These are phyloP conservation scores for Meyerozyma smithsonii DNA, from an alignment of 1,139 yeast genomes.

Conservation along the genomic window DNA sequence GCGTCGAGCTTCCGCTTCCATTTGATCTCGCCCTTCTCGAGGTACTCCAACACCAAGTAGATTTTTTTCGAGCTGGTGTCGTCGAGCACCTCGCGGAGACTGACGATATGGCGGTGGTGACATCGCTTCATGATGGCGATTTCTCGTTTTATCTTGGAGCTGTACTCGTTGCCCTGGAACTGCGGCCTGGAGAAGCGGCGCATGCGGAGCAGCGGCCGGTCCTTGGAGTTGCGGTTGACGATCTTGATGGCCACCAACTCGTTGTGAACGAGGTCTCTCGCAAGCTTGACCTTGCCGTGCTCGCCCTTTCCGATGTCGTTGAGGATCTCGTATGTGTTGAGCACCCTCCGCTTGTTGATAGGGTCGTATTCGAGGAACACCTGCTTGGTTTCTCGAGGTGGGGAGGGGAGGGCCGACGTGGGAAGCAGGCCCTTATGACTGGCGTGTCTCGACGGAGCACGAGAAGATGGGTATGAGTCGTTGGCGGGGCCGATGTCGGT, in stretches of 20 bases:
- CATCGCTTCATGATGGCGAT: constrained; percentile 96
- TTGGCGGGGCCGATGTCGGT: constrained; percentile 8
- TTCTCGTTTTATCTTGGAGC: constrained; percentile 78
- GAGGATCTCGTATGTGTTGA: constrained; percentile 87
- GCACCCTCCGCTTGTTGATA: constrained; percentile 70
- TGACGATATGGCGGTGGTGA: constrained; percentile 85
- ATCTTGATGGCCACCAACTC: constrained; percentile 90
- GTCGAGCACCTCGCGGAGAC: constrained; percentile 83
- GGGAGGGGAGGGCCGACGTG: constrained; percentile 4
- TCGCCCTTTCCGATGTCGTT: constrained; percentile 92
- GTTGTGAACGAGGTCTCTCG: constrained; percentile 63
- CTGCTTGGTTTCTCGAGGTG: constrained; percentile 58
- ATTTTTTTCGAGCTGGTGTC: constrained; percentile 81
- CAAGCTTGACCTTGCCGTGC: constrained; percentile 95
- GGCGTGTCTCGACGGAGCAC: constrained; percentile 3
- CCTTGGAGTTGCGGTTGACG: constrained; percentile 67
- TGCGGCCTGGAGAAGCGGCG: constrained; percentile 25
- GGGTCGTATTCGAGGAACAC: constrained; percentile 89
- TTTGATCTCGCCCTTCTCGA: constrained; percentile 86
- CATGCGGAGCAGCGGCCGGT: constrained; percentile 49
- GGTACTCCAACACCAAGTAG: constrained; percentile 83
- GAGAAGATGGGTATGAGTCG: constrained; percentile 1
- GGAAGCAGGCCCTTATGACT: constrained; percentile 4
- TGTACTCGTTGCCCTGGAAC: constrained; percentile 31
- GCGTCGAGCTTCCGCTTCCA: constrained; percentile 52